Evolutionary conservation across 2,329 filamentous ascomycete species (phyloP), one percentile per base, ranked within the genome.

Genomic region (Xylariaceae sp.): DNA sequence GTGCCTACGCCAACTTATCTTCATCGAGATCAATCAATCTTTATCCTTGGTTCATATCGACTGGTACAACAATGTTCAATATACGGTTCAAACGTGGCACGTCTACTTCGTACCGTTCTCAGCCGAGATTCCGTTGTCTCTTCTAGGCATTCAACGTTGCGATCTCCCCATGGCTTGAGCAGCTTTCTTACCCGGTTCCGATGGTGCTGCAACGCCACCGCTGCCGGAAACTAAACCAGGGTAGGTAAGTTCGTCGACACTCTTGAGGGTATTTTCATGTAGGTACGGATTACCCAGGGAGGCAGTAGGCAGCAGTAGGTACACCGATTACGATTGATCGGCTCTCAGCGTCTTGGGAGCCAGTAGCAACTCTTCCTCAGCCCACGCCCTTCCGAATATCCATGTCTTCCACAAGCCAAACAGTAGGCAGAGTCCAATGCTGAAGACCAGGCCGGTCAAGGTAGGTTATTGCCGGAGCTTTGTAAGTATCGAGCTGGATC

Each of bases 71-170:
- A 30, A 49, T 49, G 47, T 30, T 11, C 9, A 10, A 50, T 51
- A 51, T 47, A 45, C 48, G 44, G 49, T 55, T 35, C 55, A 45
- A 58, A 57, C 60, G 60, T 59, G 62, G 57, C 57, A 62, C 30
- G 41, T 57, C 39, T 30, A 4, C 23, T 30, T 30, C 23, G 23
- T 52, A 39, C 44, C 54, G 34, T 41, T 47, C 17, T 44, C 45
- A 34, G n/a, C 56, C 45, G 45, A 54, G 45, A 60, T 60, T 53
- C 23, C 48, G 51, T 57, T 56, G 57, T 52, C 60, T 59, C 55
- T 56, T 54, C 52, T 11, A 56, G 23, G 23, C 23, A 30, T 30
- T 30, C 23, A 30, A 30, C 23, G 23, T 30, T 30, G 23, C 5
- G 39, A 44, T 44, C n/a, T n/a, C 39, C 3, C 10, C 39, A 11